These are phyloP conservation scores for Penicillium cinerascens DNA, from an alignment of 495 filamentous ascomycete genomes.

Conservation along the genomic window DNA sequence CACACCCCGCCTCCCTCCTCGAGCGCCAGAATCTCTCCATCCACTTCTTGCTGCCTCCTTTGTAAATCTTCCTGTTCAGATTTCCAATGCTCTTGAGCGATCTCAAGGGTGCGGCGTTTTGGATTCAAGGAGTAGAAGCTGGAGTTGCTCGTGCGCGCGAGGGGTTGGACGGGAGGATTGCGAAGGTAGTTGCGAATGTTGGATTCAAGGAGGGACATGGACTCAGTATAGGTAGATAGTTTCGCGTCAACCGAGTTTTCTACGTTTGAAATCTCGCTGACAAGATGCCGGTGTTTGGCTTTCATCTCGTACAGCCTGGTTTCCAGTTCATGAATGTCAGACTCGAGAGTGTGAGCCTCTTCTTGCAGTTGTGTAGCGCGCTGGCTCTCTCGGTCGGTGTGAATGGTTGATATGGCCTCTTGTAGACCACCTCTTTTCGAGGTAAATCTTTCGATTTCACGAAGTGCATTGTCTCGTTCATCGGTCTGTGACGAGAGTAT, in stretches of 20 bases:
- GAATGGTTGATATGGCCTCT: constrained; percentile 42
- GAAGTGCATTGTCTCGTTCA: constrained; percentile 55
- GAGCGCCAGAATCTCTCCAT: constrained; percentile 70
- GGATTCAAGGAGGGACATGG: constrained; percentile 52
- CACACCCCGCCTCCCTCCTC: constrained; percentile 80
- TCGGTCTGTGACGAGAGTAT: constrained; percentile 55
- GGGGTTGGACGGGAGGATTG: constrained; percentile 45
- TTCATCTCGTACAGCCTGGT: constrained; percentile 65
- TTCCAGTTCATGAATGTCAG: constrained; percentile 63
- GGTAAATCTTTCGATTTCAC: constrained; percentile 58
- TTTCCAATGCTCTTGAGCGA: constrained; percentile 75
- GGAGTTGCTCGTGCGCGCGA: constrained; percentile 23
- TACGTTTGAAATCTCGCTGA: constrained; percentile 57
- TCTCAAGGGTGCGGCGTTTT: constrained; percentile 67
- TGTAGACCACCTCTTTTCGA: constrained; percentile 47
- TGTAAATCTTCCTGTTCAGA: constrained; percentile 57
- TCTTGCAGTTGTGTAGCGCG: constrained; percentile 39
- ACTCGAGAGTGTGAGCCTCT: constrained; percentile 51
- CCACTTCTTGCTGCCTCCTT: constrained; percentile 55
- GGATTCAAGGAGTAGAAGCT: constrained; percentile 55
- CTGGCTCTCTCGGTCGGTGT: constrained; percentile 36
- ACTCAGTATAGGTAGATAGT: constrained; percentile 56
- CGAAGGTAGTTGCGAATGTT: constrained; percentile 43
- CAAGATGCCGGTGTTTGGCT: constrained; percentile 57
- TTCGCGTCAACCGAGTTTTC: constrained; percentile 61